Conservation (phyloP, 768 basidiomycete genomes). For the Tylopilus intermedius region DNA sequence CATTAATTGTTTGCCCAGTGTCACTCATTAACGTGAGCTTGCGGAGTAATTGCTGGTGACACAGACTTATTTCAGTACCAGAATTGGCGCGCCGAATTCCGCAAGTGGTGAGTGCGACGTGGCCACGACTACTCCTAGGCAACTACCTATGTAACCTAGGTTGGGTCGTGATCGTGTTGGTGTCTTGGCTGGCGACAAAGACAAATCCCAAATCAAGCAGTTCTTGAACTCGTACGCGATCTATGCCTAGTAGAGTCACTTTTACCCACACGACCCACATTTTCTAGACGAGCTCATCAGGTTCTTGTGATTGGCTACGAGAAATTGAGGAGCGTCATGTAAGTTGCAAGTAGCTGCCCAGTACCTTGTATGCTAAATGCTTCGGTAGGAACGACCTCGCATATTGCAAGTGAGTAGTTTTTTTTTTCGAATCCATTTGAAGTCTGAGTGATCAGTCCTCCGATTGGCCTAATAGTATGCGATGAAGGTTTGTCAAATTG, state of each 20-base stretch:
- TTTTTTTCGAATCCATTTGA: background rate
- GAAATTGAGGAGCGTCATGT: slow-evolving; percentile 79
- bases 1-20: slow-evolving; percentile 90
- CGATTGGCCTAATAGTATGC: slow-evolving; percentile 89
- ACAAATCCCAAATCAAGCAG: slow-evolving; percentile 52
- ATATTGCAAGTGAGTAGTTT: slow-evolving; percentile 54
- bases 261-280: background rate
- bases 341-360: slow-evolving; percentile 23
- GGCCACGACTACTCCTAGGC: background rate
- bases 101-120: slow-evolving; percentile 74
- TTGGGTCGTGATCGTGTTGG: slow-evolving; percentile 52
- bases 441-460: slow-evolving; percentile 50
- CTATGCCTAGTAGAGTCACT: background rate
- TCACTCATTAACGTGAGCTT: slow-evolving; percentile 70
- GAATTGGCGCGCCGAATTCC: slow-evolving; percentile 96
- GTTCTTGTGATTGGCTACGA: slow-evolving; percentile 96
- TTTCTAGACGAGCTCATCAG: slow-evolving; percentile 62
- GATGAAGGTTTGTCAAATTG: slow-evolving; percentile 67
- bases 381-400: slow-evolving; percentile 47
- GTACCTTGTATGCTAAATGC: background rate
- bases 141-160: slow-evolving; percentile 30
- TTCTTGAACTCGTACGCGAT: slow-evolving; percentile 68
- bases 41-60: background rate
- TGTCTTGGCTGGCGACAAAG: slow-evolving; percentile 57
- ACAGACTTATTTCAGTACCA: slow-evolving; percentile 26